These are phyloP conservation scores for Silene noctiflora DNA, from an alignment of 179 eudicot genomes.

Conservation along the genomic window DNA sequence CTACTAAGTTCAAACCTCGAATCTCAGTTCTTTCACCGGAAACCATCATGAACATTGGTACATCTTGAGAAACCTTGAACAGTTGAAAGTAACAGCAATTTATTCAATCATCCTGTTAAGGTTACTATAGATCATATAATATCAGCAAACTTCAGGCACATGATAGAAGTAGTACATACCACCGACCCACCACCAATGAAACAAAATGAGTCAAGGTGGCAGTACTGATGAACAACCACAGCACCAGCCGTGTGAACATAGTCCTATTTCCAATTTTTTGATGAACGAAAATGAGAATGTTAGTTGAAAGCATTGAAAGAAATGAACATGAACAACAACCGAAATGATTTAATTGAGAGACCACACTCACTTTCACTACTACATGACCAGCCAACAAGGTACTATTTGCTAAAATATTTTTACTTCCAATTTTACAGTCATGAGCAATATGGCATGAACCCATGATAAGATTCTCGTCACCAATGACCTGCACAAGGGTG, in stretches of 20 bases:
- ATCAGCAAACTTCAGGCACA: neutral
- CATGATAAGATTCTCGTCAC: slow-evolving; percentile 85
- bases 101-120: neutral
- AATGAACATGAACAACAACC: neutral
- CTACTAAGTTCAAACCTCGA: slow-evolving; percentile 89
- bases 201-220: slow-evolving; percentile 76
- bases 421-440: slow-evolving; percentile 89
- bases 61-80: slow-evolving; percentile 81
- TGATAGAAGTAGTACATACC: slow-evolving; percentile 40
- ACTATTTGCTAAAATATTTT: slow-evolving; percentile 80
- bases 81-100: neutral
- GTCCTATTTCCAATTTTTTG: slow-evolving; percentile 51
- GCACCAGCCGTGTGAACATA: slow-evolving; percentile 86
- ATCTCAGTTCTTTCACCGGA: slow-evolving; percentile 95
- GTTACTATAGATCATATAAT: neutral
- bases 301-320: neutral
- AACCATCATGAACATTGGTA: slow-evolving; percentile 83
- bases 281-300: slow-evolving; percentile 7
- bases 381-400: slow-evolving; percentile 92
- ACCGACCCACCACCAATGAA: slow-evolving; percentile 95
- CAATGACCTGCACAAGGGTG: slow-evolving; percentile 56
- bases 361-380: slow-evolving; percentile 59
- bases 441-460: slow-evolving; percentile 95
- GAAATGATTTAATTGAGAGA: neutral
- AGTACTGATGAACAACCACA: slow-evolving; percentile 75